phyloP scores from a whole-genome alignment of 805 yeast genomes.

The Candida sithepensis region DNA sequence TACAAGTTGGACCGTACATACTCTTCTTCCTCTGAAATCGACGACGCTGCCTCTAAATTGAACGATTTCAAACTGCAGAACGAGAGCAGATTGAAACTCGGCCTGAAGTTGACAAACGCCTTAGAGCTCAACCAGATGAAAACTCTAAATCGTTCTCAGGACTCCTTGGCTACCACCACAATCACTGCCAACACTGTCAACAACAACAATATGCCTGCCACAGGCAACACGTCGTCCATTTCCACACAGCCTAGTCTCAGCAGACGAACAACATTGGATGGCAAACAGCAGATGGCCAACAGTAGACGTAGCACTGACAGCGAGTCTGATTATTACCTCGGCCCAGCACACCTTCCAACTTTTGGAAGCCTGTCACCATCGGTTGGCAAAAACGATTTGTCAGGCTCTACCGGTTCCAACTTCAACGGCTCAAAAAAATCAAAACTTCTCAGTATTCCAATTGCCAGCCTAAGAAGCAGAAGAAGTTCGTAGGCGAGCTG shows the following conservation, averaged over 20 bases:
- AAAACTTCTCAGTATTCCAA: constrained; percentile 30
- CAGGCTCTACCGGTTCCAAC: neutral
- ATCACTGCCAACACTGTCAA: too few relatives aligned
- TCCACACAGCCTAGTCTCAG: neutral
- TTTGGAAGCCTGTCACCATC: neutral
- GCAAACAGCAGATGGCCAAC: neutral
- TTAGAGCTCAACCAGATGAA: neutral
- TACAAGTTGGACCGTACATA: constrained; percentile 5
- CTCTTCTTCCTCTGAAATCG: constrained; percentile 17
- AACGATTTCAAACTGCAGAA: constrained; percentile 27
- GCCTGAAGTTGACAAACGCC: constrained; percentile 22
- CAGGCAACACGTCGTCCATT: neutral
- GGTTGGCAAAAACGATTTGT: neutral
- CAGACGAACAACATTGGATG: neutral
- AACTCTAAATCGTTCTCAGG: constrained; percentile 18
- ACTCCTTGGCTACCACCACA: too few relatives aligned
- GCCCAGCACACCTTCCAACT: neutral
- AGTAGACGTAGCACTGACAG: neutral
- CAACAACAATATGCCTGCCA: neutral
- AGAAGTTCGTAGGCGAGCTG: constrained; percentile 5
- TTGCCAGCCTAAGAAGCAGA: constrained; percentile 26
- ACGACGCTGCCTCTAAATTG: constrained; percentile 27
- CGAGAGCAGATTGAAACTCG: constrained; percentile 27
- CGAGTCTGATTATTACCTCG: neutral
- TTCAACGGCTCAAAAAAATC: constrained; percentile 13